Evolutionary conservation across 148 eudicot genomes (phyloP).

Genomic region (Polygonum aviculare): DNA sequence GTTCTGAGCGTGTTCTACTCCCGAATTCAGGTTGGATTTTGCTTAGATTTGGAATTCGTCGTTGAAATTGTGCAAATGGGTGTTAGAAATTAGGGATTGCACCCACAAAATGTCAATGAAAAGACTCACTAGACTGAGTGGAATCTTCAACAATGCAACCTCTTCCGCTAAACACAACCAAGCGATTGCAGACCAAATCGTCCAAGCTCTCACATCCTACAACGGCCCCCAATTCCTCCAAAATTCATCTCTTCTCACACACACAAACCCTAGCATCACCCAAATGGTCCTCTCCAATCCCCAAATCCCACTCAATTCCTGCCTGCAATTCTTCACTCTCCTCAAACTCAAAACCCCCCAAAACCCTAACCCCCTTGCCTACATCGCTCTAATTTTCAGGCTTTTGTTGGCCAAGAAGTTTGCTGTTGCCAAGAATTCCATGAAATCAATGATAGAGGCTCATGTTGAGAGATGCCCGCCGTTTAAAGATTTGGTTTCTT

Average conservation of each 20-base stretch:
- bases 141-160: slow-evolving; percentile 25
- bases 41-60: too few species aligned
- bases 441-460: slow-evolving; percentile 28
- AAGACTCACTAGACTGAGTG: slow-evolving; percentile 31
- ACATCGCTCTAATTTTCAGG: slow-evolving; percentile 44
- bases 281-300: slow-evolving; percentile 58
- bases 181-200: slow-evolving; percentile 38
- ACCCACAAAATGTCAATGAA: too few species aligned
- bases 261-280: slow-evolving; percentile 33
- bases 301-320: slow-evolving; percentile 32
- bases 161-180: slow-evolving; percentile 23
- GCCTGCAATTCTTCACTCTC: slow-evolving; percentile 49
- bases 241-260: slow-evolving; percentile 25
- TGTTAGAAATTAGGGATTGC: background rate
- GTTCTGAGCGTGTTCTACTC: too few species aligned
- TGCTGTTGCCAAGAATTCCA: slow-evolving; percentile 38
- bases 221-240: slow-evolving; percentile 22
- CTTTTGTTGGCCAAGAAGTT: slow-evolving; percentile 38
- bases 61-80: background rate
- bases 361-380: slow-evolving; percentile 37
- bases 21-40: too few species aligned
- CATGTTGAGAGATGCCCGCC: slow-evolving; percentile 39
- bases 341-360: slow-evolving; percentile 21
- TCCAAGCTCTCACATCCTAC: slow-evolving; percentile 13
- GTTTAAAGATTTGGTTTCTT: slow-evolving; percentile 27